Evolutionary conservation across 345 rosid species (phyloP).

Genomic region (Syzygium jambos): DNA sequence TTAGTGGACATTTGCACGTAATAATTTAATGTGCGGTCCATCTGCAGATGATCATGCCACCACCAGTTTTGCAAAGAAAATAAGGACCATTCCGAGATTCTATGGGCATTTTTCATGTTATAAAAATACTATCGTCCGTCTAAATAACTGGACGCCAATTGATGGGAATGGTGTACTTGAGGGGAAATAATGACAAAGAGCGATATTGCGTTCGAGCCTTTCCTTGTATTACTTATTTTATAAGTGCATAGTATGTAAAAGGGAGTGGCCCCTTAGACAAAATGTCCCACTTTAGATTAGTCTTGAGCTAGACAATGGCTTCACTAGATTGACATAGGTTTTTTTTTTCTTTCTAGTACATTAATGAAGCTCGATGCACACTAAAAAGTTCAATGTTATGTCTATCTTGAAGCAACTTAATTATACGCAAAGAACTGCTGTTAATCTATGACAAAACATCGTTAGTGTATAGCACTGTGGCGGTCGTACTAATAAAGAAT

Average conservation of each 20-base stretch:
- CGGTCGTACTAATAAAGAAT: not conserved
- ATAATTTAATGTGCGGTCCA: not conserved
- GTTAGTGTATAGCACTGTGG: not conserved
- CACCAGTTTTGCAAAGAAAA: not conserved
- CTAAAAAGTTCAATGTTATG: not conserved
- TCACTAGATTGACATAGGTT: not conserved
- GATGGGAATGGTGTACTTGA: not conserved
- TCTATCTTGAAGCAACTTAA: not conserved
- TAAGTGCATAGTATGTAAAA: not conserved
- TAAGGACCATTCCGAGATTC: not conserved
- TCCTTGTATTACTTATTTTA: not conserved
- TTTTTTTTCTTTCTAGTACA: not conserved
- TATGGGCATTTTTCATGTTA: not conserved
- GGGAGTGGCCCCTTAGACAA: not conserved
- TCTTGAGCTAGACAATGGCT: not conserved
- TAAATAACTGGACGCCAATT: not conserved
- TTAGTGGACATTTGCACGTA: not conserved
- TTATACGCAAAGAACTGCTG: not conserved
- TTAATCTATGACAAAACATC: not conserved
- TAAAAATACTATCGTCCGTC: not conserved
- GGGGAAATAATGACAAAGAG: not conserved
- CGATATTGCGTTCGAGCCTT: not conserved
- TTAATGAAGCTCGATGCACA: not conserved
- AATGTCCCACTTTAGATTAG: not conserved
- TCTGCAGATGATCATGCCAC: not conserved